These are phyloP conservation scores for Rehmannia glutinosa DNA, from an alignment of 257 asterid genomes.

Conservation along the genomic window DNA sequence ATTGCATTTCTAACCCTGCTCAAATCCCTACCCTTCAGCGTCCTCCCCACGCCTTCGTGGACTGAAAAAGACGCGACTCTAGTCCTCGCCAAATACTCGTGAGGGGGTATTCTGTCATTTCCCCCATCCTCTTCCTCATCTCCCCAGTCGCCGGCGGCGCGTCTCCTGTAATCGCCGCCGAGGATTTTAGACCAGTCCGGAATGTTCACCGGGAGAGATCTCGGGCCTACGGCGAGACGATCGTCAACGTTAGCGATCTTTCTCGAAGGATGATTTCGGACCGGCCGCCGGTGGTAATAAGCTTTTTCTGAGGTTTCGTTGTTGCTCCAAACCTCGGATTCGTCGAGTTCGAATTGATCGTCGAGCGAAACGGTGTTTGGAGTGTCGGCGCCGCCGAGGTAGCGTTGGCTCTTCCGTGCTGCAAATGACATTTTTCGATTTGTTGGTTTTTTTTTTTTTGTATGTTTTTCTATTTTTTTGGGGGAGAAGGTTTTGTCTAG, in stretches of 20 bases:
- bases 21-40: constrained; percentile 90
- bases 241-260: too few relatives aligned
- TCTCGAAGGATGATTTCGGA: constrained; percentile 29
- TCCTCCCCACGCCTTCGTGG: constrained; percentile 81
- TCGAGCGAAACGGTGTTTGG: constrained; percentile 24
- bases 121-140: constrained; percentile 17
- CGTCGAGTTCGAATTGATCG: constrained; percentile 75
- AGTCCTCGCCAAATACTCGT: constrained; percentile 72
- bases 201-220: constrained; percentile 63
- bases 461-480: too few relatives aligned
- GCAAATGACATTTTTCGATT: too few relatives aligned
- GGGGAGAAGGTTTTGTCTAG: too few relatives aligned
- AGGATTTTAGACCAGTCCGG: constrained; percentile 86
- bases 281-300: constrained; percentile 19
- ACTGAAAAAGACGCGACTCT: constrained; percentile 77
- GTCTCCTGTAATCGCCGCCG: constrained; percentile 41
- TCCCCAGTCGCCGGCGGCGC: constrained; percentile 25
- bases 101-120: constrained; percentile 67
- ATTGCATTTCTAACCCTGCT: constrained; percentile 86
- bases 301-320: constrained; percentile 8
- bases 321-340: constrained; percentile 56
- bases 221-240: constrained; percentile 20
- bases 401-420: constrained; percentile 40
- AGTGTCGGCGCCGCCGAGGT: constrained; percentile 29
- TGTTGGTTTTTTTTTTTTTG: too few relatives aligned